A percentile compares a stretch with the other conserved stretches of the same genome.
phyloP scores from a whole-genome alignment of 257 asterid species.

The Nicotiana attenuata region DNA sequence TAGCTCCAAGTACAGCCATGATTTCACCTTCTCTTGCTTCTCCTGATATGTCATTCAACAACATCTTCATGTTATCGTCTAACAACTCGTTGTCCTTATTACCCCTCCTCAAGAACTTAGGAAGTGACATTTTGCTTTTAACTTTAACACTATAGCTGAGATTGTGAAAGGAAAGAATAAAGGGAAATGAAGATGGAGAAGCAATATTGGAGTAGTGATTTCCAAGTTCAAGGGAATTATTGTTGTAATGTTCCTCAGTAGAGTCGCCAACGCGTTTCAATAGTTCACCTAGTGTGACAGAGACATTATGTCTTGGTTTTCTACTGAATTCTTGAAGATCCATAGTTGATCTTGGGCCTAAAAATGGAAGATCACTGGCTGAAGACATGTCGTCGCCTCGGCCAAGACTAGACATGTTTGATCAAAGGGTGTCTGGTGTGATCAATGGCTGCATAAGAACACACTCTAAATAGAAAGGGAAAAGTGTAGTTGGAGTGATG shows the following conservation, averaged over 20 bases:
- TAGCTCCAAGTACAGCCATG: slow-evolving; percentile 39
- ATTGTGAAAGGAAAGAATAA: slow-evolving; percentile 31
- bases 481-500: background rate
- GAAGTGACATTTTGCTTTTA: slow-evolving; percentile 8
- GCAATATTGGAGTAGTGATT: slow-evolving; percentile 2
- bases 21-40: slow-evolving; percentile 43
- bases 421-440: background rate
- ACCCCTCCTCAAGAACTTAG: slow-evolving; percentile 10
- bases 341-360: slow-evolving; percentile 57
- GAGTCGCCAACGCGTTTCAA: slow-evolving; percentile 47
- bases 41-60: slow-evolving; percentile 31
- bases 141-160: slow-evolving; percentile 33
- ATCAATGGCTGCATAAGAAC: background rate
- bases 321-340: slow-evolving; percentile 52
- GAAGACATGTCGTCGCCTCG: slow-evolving; percentile 33
- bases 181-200: slow-evolving; percentile 19
- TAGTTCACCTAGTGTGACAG: slow-evolving; percentile 65
- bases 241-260: background rate
- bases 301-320: slow-evolving; percentile 35
- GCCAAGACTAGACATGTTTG: slow-evolving; percentile 1
- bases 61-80: slow-evolving; percentile 16
- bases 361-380: slow-evolving; percentile 61
- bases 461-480: background rate
- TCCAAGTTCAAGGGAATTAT: slow-evolving; percentile 8
- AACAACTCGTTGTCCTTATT: background rate